Percentiles rank a stretch among this genome's conserved stretches.
Conservation (phyloP, 2,329 filamentous ascomycete species). For the Blumeria graminis region DNA sequence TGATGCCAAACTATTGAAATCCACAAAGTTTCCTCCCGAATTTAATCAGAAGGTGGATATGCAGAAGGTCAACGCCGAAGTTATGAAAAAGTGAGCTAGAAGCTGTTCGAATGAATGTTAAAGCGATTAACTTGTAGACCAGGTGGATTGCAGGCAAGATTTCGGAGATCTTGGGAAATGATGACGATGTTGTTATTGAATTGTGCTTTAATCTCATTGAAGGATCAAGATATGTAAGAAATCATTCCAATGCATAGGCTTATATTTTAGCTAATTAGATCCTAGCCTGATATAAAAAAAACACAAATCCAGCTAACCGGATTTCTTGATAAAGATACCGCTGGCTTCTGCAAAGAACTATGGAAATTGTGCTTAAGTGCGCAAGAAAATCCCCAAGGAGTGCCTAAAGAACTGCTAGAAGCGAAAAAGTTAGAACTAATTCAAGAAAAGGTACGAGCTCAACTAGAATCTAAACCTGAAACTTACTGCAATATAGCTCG, state of each 20-base stretch:
- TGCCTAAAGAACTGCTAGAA: constrained; percentile 82
- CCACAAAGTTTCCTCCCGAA: constrained; percentile 80
- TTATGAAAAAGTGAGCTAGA: constrained; percentile 73
- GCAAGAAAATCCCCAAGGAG: constrained; percentile 66
- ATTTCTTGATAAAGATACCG: constrained; percentile 80
- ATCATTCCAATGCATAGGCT: background rate
- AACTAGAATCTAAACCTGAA: background rate
- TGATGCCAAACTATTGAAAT: constrained; percentile 70
- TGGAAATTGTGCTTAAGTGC: constrained; percentile 85
- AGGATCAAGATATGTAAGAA: constrained; percentile 47
- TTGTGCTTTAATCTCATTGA: constrained; percentile 50
- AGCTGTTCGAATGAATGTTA: constrained; percentile 4
- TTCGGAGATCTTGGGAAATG: constrained; percentile 64
- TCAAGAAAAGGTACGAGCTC: constrained; percentile 58
- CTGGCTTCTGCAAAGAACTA: constrained; percentile 73
- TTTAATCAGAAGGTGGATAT: constrained; percentile 95
- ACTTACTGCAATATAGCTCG: constrained; percentile 29
- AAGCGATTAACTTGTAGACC: constrained; percentile 6
- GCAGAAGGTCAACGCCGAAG: constrained; percentile 85
- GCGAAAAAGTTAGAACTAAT: constrained; percentile 90
- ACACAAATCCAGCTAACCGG: constrained; percentile 87
- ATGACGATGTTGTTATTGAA: constrained; percentile 91
- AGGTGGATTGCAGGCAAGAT: constrained; percentile 91
- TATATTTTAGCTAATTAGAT: constrained; percentile 10
- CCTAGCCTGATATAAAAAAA: constrained; percentile 79